Base-by-base conservation (phyloP, 2,329 filamentous ascomycete species). In the Amesomyces nigricolor region DNA sequence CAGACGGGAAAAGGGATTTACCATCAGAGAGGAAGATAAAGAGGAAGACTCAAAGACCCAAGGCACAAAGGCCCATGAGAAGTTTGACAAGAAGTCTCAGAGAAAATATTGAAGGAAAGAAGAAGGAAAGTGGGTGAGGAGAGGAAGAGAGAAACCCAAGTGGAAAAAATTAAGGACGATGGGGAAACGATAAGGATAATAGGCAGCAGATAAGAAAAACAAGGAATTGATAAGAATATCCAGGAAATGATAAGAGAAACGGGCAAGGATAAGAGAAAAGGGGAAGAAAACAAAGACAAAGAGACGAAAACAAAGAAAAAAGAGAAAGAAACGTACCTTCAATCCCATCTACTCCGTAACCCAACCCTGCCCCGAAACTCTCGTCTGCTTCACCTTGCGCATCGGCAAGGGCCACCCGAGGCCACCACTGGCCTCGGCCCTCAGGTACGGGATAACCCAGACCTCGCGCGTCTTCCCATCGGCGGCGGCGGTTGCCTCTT, bases 351-450 rank as follows among this genome's bases (percentile, higher is more conserved):
- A 82, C 61, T 78, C 86, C 58, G 88, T 81, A 61, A 87, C 79
- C 89, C 91, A 95, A 0, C 87, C 88, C 62, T 82, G 83, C 39
- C 82, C 87, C 1, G 77, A 68, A 57, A 89, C 81, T 72, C 86
- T 90, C 71, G 73, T 85, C 74, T 97, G 92, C 64, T 83, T 78
- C 42, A 97, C 87, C 73, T 88, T 95, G 72, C 84, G 85, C n/a
- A 88, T 85, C 3, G 89, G 88, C 68, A 99, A 70, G 11, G 89
- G 87, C 91, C 91, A 96, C 0, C 90, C 89, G 63, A 85, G 76
- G 0, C 82, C 82, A 0, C 82, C 84, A 0, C 76, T 80, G 0
- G 78, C 82, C 65, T 90, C 88, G 0, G 88, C 85, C 50, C 85
- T 75, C 61, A 97, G 68, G 62, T 85, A 87, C 47, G 91, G 86